Conservation (phyloP, 257 asterid genomes). For the Solanum dulcamara region DNA sequence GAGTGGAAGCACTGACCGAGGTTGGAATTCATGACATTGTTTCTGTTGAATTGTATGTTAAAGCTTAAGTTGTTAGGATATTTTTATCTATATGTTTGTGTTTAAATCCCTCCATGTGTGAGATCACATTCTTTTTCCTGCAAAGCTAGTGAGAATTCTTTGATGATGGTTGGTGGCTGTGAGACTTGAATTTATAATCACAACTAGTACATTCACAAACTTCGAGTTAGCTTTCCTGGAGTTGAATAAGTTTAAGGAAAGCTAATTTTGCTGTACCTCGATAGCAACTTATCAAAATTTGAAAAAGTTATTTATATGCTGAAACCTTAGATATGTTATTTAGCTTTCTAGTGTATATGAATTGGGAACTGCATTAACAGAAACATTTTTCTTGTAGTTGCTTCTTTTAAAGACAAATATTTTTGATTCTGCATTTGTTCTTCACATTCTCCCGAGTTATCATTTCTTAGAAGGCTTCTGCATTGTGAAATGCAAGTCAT, state of each 20-base stretch:
- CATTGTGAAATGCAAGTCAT: background rate
- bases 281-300: no score
- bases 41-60: background rate
- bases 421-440: background rate
- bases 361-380: background rate
- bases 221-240: no score
- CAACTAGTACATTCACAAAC: no score
- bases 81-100: background rate
- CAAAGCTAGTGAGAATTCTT: no score
- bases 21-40: background rate
- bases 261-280: no score
- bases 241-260: no score
- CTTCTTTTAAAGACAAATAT: background rate
- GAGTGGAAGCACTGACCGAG: background rate
- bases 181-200: no score
- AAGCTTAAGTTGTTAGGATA: background rate
- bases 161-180: no score
- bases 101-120: background rate
- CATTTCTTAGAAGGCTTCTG: background rate
- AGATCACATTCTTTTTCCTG: background rate
- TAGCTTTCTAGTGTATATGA: background rate
- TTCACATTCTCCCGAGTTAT: background rate
- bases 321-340: no score
- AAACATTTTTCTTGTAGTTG: background rate
- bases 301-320: no score